Conservation (phyloP, 1,139 yeast genomes). For the Yamadazyma jaroonii region DNA sequence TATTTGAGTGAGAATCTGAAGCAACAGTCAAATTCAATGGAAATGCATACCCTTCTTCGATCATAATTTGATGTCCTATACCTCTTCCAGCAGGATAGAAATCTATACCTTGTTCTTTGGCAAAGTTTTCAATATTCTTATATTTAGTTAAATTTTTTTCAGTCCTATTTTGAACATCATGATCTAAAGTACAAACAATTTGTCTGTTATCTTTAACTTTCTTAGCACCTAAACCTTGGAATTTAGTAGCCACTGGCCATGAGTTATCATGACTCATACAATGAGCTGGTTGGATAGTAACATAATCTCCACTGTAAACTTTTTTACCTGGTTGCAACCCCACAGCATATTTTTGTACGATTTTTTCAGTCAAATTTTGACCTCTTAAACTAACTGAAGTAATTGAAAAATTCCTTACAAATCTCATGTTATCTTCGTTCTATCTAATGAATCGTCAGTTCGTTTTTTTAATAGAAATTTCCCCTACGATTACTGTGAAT, state of each 20-base stretch:
- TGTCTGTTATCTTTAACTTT: constrained; percentile 81
- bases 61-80: constrained; percentile 98
- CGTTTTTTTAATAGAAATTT: too few species aligned
- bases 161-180: constrained; percentile 91
- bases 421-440: too few species aligned
- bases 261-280: constrained; percentile 99
- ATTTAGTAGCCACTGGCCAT: constrained; percentile 98
- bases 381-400: constrained; percentile 30
- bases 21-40: constrained; percentile 94
- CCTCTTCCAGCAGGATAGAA: constrained; percentile 99
- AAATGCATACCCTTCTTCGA: constrained; percentile 97
- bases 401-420: constrained; percentile 13
- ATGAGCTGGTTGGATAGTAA: constrained; percentile 91
- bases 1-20: constrained; percentile 95
- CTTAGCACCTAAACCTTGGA: constrained; percentile 91
- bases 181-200: constrained; percentile 94
- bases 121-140: constrained; percentile 82
- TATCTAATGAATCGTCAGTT: too few species aligned
- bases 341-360: constrained; percentile 89
- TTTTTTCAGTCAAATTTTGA: constrained; percentile 91
- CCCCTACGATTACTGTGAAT: too few species aligned
- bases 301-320: constrained; percentile 90
- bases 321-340: constrained; percentile 68
- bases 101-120: constrained; percentile 88
- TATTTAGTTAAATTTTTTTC: constrained; percentile 88